Evolutionary conservation across 2,329 filamentous ascomycete genomes (phyloP).

Genomic region (Alternaria longipes): DNA sequence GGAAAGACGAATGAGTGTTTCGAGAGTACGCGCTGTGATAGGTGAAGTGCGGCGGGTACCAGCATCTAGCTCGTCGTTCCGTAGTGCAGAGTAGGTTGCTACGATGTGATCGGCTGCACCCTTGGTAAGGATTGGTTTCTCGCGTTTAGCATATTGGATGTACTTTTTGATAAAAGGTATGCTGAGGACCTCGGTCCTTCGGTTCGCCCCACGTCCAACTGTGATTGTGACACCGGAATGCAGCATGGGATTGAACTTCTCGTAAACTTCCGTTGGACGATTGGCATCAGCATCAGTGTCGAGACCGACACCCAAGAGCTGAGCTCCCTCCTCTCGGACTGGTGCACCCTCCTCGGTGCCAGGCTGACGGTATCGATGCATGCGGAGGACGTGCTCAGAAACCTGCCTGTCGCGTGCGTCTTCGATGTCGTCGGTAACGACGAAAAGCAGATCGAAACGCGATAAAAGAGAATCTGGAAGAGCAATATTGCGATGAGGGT

Average conservation of each 20-base stretch:
- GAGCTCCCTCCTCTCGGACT: conserved; percentile 84
- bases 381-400: conserved; percentile 94
- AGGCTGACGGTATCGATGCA: conserved; percentile 94
- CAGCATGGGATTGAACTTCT: conserved; percentile 96
- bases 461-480: conserved; percentile 95
- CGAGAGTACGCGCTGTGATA: conserved; percentile 94
- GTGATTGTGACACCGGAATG: conserved; percentile 88
- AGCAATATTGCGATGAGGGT: conserved; percentile 98
- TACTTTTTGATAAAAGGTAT: conserved; percentile 99
- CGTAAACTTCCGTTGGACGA: conserved; percentile 85
- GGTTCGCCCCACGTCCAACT: conserved; percentile 75
- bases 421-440: conserved; percentile 98
- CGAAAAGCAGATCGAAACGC: conserved; percentile 97
- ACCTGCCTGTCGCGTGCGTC: conserved; percentile 89
- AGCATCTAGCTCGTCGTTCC: conserved; percentile 94
- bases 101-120: conserved; percentile 92
- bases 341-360: conserved; percentile 94
- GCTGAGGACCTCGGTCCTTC: conserved; percentile 86
- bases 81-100: conserved; percentile 86
- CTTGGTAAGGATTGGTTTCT: conserved; percentile 89
- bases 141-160: conserved; percentile 94
- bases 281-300: conserved; percentile 79
- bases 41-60: conserved; percentile 94
- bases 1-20: conserved; percentile 96
- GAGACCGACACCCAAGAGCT: conserved; percentile 86